These are phyloP conservation scores for Gautieria morchelliformis DNA, from an alignment of 768 basidiomycete genomes.

Conservation along the genomic window DNA sequence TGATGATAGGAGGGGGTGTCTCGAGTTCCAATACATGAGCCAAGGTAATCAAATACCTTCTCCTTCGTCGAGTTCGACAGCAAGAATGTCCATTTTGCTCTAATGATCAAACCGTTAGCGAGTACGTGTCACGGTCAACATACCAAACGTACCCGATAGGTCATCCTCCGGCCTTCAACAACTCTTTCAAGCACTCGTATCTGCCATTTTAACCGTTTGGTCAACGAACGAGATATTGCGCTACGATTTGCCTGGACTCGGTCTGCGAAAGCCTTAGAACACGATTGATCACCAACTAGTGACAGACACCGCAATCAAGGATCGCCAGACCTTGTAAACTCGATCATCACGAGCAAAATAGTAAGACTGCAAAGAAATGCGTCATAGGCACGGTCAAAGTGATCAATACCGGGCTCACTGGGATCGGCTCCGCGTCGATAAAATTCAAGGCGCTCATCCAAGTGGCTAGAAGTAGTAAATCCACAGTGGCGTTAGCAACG, in stretches of 20 bases:
- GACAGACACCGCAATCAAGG: neutral
- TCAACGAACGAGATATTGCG: constrained; percentile 38
- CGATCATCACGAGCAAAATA: constrained; percentile 93
- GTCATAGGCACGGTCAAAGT: neutral
- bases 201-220: constrained; percentile 61
- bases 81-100: constrained; percentile 57
- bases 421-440: constrained; percentile 56
- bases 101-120: constrained; percentile 17
- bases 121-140: neutral
- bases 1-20: too few species aligned
- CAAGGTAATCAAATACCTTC: constrained; percentile 32
- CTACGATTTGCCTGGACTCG: constrained; percentile 22
- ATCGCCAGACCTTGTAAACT: constrained; percentile 39
- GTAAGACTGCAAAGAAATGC: constrained; percentile 45
- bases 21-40: neutral
- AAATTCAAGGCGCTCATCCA: constrained; percentile 61
- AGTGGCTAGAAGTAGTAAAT: constrained; percentile 71
- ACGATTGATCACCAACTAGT: constrained; percentile 15
- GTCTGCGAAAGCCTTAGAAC: constrained; percentile 31
- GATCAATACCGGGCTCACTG: constrained; percentile 37
- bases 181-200: constrained; percentile 50
- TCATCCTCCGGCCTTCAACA: constrained; percentile 56
- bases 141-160: constrained; percentile 46
- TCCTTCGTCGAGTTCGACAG: constrained; percentile 55
- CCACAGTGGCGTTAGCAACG: constrained; percentile 82